A percentile compares a stretch with the other conserved stretches of the same genome.
phyloP scores from a whole-genome alignment of 1,139 yeast species.

The Zygosaccharomyces sapae region DNA sequence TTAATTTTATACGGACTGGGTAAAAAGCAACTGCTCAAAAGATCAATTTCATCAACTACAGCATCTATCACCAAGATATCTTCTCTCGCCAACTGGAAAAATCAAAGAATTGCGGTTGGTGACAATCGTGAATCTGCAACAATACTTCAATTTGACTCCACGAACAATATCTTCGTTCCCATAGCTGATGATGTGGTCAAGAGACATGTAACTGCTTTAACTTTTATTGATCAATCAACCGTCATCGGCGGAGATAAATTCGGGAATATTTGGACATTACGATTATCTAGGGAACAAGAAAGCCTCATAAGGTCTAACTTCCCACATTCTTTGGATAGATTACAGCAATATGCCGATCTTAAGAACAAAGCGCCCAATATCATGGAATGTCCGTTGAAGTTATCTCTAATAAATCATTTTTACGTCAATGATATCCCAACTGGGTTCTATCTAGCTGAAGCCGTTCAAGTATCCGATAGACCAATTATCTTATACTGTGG shows the following conservation, averaged over 20 bases:
- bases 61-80: conserved; percentile 46
- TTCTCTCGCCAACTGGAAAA: conserved; percentile 47
- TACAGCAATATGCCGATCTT: conserved; percentile 7
- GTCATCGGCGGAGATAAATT: conserved; percentile 82
- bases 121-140: conserved; percentile 65
- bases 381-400: conserved; percentile 43
- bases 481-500: conserved; percentile 71
- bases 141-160: conserved; percentile 50
- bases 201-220: conserved; percentile 60
- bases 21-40: conserved; percentile 68
- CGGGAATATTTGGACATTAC: conserved; percentile 69
- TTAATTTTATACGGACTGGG: conserved; percentile 73
- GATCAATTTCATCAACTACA: conserved; percentile 45
- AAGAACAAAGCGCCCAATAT: conserved; percentile 23
- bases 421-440: conserved; percentile 70
- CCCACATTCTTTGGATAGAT: conserved; percentile 11
- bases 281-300: conserved; percentile 46
- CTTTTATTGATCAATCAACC: conserved; percentile 67
- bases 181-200: conserved; percentile 67
- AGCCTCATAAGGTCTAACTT: conserved; percentile 10
- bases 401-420: conserved; percentile 56
- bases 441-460: conserved; percentile 42
- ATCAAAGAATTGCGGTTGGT: conserved; percentile 60
- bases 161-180: conserved; percentile 50
- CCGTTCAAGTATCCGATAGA: conserved; percentile 43